Conservation (phyloP, 352 stramenopile species). For the Globisporangium paddicum region DNA sequence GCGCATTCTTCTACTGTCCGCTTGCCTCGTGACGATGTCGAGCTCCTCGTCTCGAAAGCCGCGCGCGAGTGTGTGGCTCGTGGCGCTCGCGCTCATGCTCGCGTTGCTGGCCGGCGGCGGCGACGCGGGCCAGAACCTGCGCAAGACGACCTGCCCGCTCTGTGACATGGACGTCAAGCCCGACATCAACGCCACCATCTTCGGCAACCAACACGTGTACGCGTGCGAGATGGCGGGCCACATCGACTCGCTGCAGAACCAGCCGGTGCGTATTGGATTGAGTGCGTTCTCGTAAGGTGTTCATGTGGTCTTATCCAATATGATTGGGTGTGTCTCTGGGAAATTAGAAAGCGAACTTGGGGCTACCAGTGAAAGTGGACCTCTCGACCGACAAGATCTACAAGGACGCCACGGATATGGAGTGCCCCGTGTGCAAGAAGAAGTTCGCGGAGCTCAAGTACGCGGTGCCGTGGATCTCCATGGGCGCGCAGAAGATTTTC, state of each 20-base stretch:
- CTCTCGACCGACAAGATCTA: slow-evolving; percentile 67
- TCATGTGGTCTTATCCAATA: slow-evolving; percentile 5
- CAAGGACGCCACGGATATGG: slow-evolving; percentile 50
- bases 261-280: slow-evolving; percentile 38
- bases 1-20: background rate
- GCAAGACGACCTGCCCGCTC: slow-evolving; percentile 37
- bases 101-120: slow-evolving; percentile 17
- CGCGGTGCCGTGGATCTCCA: slow-evolving; percentile 69
- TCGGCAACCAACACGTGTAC: slow-evolving; percentile 72
- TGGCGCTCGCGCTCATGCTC: slow-evolving; percentile 20
- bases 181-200: slow-evolving; percentile 57
- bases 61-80: slow-evolving; percentile 1
- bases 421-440: slow-evolving; percentile 64
- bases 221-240: slow-evolving; percentile 82
- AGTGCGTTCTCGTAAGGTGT: background rate
- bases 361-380: slow-evolving; percentile 33
- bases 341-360: slow-evolving; percentile 38
- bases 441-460: slow-evolving; percentile 51
- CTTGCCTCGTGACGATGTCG: background rate
- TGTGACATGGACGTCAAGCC: slow-evolving; percentile 38
- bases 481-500: slow-evolving; percentile 71
- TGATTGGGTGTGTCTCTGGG: background rate
- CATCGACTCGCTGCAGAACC: slow-evolving; percentile 73
- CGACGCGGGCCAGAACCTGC: slow-evolving; percentile 45
- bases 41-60: background rate